Base-by-base conservation (phyloP, 2,329 filamentous ascomycete genomes). In the Fusarium armeniacum region DNA sequence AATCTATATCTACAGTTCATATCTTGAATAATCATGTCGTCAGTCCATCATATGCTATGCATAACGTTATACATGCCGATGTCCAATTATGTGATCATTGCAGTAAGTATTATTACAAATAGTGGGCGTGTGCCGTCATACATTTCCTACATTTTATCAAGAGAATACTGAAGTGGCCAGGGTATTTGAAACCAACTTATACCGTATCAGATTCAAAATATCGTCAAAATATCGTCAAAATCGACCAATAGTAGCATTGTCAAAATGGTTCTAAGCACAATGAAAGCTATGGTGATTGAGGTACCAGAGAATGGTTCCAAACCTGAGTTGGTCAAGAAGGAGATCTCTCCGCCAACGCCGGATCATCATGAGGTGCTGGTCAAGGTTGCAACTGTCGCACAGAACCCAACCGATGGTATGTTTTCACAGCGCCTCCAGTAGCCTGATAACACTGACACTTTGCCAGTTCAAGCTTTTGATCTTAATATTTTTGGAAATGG, bases 401-500 rank as follows among this genome's bases (percentile, higher is more conserved):
- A 76, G 56, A 77, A 77, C 41, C 74, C 73, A 12, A 75, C 73
- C 13, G 75, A 77, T 30, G 62, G 75, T 70, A 54, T 33, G 47
- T 6, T 5, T 16, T 30, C 6, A 6, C 6, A 30, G 5, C 2
- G n/a, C 3, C 16, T 30, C 18, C 28, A 18, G 1, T 18, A 24
- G 28, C 22, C 58, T 45, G 18, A 33, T 4, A 10, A 7, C 24
- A 16, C 32, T 67, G 30, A 72, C 24, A 6, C 2, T 20, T 44
- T 33, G 10, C 3, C 8, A 78, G 79, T 80, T 5, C 72, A 77
- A 70, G 70, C 73, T 5, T 76, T 81, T 43, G 79, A 81, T 51
- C 8, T 43, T 4, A 78, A 81, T 38, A 75, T 75, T 3, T 82
- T 82, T 40, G 80, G 78, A 6, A 75, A 81, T 10, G 79, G 76